Base-by-base conservation (phyloP, 2,329 filamentous ascomycete genomes). In the Tolypocladium paradoxum region DNA sequence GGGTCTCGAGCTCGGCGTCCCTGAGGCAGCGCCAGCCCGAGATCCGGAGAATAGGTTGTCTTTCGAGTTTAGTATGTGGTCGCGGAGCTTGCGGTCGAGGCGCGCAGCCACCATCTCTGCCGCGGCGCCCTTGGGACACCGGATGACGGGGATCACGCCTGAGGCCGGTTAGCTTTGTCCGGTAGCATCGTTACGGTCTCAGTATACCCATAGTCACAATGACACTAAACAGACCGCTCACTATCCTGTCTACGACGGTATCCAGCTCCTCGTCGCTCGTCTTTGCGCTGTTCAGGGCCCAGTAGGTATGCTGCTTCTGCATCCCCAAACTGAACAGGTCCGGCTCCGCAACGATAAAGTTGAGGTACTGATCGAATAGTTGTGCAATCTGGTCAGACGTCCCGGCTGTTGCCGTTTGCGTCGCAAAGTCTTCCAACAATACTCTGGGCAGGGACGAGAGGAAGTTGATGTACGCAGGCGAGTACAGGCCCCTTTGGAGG, bases 1-100 rank as follows among this genome's bases (percentile, higher is more conserved):
- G 0, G 95, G 93, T 49, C 95, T 78, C 27, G 89, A 88, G 9
- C 84, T 81, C 2, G 85, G 80, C 0, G 87, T 85, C 18, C 80
- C 78, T 1, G 78, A 69, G 7, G 77, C 71, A 8, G 76, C 72
- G 2, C 38, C 35, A 11, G 83, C 76, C 56, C 87, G 78, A 50
- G 84, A 77, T 54, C 70, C 73, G 40, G 90, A 95, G 69, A 99
- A 99, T 5, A 99, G 80, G 64, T 96, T 97, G 66, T 96, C 92
- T 73, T 96, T 97, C 14, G 92, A 96, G 70, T 97, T 97, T 57
- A 99, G 79, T 51, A 97, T 88, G 67, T 99, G 93, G 64, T 99
- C 93, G 63, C 93, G 85, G 24, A 99, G 81, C 69, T 97, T 99
- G 55, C 93, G 85, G 67, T 99, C 93, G 27, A 99, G 82, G 65